Conservation (phyloP, 176 grass and related monocot species). For the Oryza glaberrima region DNA sequence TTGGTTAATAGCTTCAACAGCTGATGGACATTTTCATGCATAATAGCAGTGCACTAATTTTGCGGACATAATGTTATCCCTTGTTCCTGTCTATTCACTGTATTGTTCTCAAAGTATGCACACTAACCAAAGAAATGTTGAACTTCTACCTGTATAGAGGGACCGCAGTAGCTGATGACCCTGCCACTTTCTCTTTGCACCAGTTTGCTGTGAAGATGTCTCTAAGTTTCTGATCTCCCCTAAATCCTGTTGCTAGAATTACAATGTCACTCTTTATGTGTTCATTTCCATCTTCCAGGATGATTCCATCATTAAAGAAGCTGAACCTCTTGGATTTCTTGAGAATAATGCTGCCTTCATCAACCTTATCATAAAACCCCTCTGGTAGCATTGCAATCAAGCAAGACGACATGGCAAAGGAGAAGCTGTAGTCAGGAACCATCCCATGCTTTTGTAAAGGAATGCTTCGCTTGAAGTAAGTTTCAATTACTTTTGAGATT, state of each 20-base stretch:
- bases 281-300: slow-evolving; percentile 65
- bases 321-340: slow-evolving; percentile 70
- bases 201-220: slow-evolving; percentile 70
- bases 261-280: slow-evolving; percentile 61
- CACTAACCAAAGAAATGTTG: not conserved
- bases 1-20: not conserved
- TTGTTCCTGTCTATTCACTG: slow-evolving; percentile 5
- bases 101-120: slow-evolving; percentile 30
- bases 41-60: not conserved
- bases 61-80: not conserved
- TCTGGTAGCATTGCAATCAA: slow-evolving; percentile 73
- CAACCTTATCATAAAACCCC: slow-evolving; percentile 81
- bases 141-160: slow-evolving; percentile 73
- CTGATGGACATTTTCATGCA: not conserved
- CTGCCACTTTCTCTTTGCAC: slow-evolving; percentile 63
- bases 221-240: slow-evolving; percentile 86
- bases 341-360: slow-evolving; percentile 81
- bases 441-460: slow-evolving; percentile 84
- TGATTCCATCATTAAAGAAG: slow-evolving; percentile 68
- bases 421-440: slow-evolving; percentile 93
- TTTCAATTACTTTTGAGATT: slow-evolving; percentile 68
- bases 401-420: slow-evolving; percentile 68
- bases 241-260: slow-evolving; percentile 92
- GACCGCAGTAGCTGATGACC: slow-evolving; percentile 57
- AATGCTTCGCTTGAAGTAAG: slow-evolving; percentile 58